Evolutionary conservation across 1,284 basidiomycete genomes (phyloP).

Genomic region (Xanthoconium separans): DNA sequence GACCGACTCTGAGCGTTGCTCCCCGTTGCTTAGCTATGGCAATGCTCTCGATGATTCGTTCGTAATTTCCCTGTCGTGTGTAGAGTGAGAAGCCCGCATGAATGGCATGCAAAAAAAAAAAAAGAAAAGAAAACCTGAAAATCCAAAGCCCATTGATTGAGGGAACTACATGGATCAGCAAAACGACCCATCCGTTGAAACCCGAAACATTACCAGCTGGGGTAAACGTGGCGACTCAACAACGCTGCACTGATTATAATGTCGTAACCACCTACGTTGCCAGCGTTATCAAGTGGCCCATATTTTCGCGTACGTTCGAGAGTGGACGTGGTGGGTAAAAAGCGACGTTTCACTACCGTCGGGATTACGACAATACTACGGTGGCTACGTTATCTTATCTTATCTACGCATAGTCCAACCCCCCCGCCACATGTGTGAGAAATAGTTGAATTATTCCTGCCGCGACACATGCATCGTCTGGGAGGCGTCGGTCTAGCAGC

Average conservation of each 20-base stretch:
- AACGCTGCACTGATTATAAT: slow-evolving; percentile 1
- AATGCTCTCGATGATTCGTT: slow-evolving; percentile 90
- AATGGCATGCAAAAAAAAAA: too few relatives aligned
- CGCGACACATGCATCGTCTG: slow-evolving; percentile 57
- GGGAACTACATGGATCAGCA: slow-evolving; percentile 56
- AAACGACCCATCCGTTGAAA: background rate
- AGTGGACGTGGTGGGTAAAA: background rate
- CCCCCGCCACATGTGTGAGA: background rate
- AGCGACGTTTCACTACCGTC: too few relatives aligned
- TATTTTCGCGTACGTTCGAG: slow-evolving; percentile 23
- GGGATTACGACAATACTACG: too few relatives aligned
- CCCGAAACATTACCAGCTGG: slow-evolving; percentile 42
- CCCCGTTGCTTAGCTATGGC: slow-evolving; percentile 83
- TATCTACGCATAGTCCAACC: slow-evolving; percentile 6
- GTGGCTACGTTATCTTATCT: slow-evolving; percentile 7
- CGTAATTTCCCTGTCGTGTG: slow-evolving; percentile 78
- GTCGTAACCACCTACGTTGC: slow-evolving; percentile 54
- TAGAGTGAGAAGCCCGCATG: background rate
- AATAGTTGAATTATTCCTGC: background rate
- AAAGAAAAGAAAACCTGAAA: slow-evolving; percentile 83
- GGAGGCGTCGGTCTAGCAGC: slow-evolving; percentile 76
- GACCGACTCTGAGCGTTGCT: slow-evolving; percentile 94
- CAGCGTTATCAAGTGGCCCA: slow-evolving; percentile 83
- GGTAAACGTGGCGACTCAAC: slow-evolving; percentile 1
- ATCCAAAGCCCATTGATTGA: slow-evolving; percentile 97